Evolutionary conservation across 2,329 filamentous ascomycete genomes (phyloP).

Genomic region (Helicocarpus griseus): DNA sequence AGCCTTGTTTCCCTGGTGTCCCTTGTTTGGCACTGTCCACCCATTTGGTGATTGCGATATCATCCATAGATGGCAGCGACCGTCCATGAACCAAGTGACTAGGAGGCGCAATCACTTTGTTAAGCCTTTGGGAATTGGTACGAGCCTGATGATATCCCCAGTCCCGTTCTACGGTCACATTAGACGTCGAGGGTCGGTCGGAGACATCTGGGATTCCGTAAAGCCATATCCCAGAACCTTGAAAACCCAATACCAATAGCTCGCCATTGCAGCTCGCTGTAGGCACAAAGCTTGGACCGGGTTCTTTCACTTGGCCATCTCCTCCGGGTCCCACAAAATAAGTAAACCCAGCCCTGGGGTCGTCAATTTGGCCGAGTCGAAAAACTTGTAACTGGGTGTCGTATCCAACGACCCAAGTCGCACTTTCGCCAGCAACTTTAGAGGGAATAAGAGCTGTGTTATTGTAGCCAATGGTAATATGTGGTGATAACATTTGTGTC

Average conservation of each 20-base stretch:
- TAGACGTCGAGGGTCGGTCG: constrained; percentile 4
- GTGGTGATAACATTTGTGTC: constrained; percentile 74
- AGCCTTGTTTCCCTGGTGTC: constrained; percentile 26
- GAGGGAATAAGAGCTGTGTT: constrained; percentile 58
- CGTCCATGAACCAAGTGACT: constrained; percentile 62
- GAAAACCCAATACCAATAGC: constrained; percentile 63
- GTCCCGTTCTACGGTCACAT: constrained; percentile 11
- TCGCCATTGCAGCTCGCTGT: constrained; percentile 60
- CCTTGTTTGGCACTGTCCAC: constrained; percentile 48
- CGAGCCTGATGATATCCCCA: constrained; percentile 16
- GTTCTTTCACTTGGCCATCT: constrained; percentile 41
- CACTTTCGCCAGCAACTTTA: constrained; percentile 44
- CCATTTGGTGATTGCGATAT: constrained; percentile 60
- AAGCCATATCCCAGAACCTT: constrained; percentile 63
- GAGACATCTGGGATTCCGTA: constrained; percentile 64
- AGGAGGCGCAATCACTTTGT: constrained; percentile 34
- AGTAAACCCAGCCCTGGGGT: constrained; percentile 64
- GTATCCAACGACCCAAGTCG: constrained; percentile 68
- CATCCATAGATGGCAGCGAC: constrained; percentile 55
- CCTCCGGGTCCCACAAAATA: constrained; percentile 63
- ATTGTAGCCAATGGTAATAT: constrained; percentile 68
- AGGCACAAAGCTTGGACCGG: constrained; percentile 59
- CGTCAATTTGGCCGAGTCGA: constrained; percentile 64
- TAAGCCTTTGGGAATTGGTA: constrained; percentile 20
- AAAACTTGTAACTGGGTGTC: constrained; percentile 69